Base-by-base conservation (phyloP, 371 early-diverging fungal species). In the Mortierella sp. region DNA sequence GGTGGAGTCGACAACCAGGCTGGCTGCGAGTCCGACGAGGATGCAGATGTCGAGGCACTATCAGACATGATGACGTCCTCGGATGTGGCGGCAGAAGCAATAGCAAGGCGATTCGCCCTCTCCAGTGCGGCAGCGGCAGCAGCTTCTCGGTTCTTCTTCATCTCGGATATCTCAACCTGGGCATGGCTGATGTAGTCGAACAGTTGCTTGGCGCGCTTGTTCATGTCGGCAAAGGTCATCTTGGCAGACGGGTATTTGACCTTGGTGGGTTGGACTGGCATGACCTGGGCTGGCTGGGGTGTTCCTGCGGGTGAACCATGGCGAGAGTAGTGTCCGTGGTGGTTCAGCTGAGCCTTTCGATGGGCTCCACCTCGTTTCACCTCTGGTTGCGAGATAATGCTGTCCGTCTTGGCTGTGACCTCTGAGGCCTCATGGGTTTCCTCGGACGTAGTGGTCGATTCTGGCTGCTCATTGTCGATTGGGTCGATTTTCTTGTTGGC, bases 221-320 rank as follows among this genome's bases (percentile, higher is more conserved):
- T 88, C 93, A 91, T 93, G 44, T 93, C 92, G 3, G 85, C 82
- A n/a, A 92, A 73, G 0, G 89, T 73, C 87, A 91, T 89, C 66
- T 86, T 87, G 16, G 90, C 63, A 64, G 85, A 80, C 19, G 91
- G 91, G 63, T 88, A 88, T 70, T 87, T 88, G 44, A 89, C 75
- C 67, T 86, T 87, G 19, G 90, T 87, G 22, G 91, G 89, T 6
- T 88, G 87, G 0, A 88, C 85, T 10, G 74, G 63, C 16, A 58
- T 34, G 16, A 29, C 13, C 44, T 83, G 86, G 55, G 87, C 76
- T 0, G 79, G 77, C 5, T 88, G 89, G 34, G 75, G 84, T 13
- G 89, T 88, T 43, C 87, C 85, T 45, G 83, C 78, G 22, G 67
- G 75, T 24, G 77, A 79, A 13, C 48, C 66, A 37, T 64, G 71